Conservation (phyloP, 345 rosid genomes). For the Kandelia obovata region DNA sequence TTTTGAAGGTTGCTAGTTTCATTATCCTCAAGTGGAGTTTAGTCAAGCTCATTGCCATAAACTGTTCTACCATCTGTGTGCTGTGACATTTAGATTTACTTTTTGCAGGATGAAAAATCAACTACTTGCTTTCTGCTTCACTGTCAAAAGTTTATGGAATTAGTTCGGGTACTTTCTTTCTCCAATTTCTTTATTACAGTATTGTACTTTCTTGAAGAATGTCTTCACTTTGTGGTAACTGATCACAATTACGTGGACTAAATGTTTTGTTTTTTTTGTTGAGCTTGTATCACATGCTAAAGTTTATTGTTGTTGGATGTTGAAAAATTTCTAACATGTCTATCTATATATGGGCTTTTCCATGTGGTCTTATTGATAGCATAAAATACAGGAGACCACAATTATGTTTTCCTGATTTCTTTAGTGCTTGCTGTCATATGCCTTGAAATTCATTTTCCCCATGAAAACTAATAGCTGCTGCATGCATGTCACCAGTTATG, state of each 20-base stretch:
- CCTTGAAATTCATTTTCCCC: not conserved
- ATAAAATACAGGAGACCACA: too few species aligned
- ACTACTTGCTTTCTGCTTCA: constrained; percentile 80
- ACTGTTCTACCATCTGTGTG: not conserved
- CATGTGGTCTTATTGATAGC: too few species aligned
- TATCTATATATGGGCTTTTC: too few species aligned
- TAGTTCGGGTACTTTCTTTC: constrained; percentile 63
- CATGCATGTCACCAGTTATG: not conserved
- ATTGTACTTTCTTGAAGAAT: not conserved
- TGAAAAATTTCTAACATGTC: not conserved
- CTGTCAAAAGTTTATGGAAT: constrained; percentile 85
- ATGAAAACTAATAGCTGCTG: not conserved
- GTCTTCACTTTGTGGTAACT: not conserved
- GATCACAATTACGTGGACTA: not conserved
- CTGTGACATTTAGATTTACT: constrained; percentile 21
- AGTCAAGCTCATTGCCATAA: not conserved
- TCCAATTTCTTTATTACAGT: constrained; percentile 3
- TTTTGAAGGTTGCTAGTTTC: too few species aligned
- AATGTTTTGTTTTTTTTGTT: not conserved
- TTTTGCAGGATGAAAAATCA: constrained; percentile 81
- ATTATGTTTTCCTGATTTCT: not conserved
- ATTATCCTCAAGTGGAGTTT: not conserved
- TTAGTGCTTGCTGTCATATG: not conserved
- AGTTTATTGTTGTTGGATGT: not conserved
- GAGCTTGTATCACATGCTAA: not conserved